A percentile compares a stretch with the other conserved stretches of the same genome.
Evolutionary conservation across 257 asterid species (phyloP).

Genomic region (Nicotiana benthamiana): DNA sequence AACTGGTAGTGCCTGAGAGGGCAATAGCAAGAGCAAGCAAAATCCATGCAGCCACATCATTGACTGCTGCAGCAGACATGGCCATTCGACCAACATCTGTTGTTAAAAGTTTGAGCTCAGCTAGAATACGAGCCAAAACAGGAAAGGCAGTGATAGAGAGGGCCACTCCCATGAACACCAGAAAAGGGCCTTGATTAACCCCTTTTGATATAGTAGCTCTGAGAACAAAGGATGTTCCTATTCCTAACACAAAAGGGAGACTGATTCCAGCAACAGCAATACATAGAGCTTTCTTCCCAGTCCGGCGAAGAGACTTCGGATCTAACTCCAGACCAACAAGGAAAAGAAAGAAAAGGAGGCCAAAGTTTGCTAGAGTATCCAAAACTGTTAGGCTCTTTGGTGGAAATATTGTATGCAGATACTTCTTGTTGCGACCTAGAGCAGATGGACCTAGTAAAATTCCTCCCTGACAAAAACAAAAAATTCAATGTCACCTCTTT

Average conservation of each 20-base stretch:
- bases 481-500: background rate
- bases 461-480: conserved; percentile 40
- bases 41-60: conserved; percentile 71
- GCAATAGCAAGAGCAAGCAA: conserved; percentile 64
- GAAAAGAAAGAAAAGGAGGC: conserved; percentile 52
- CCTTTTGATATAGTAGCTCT: conserved; percentile 42
- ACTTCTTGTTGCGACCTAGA: conserved; percentile 44
- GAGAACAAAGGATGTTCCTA: conserved; percentile 51
- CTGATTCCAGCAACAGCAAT: conserved; percentile 57
- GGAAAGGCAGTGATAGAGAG: conserved; percentile 65
- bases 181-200: conserved; percentile 45
- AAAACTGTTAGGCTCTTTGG: conserved; percentile 46
- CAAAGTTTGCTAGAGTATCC: conserved; percentile 59
- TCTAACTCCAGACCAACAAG: conserved; percentile 59
- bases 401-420: conserved; percentile 45
- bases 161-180: conserved; percentile 64
- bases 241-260: conserved; percentile 49
- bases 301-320: conserved; percentile 38
- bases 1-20: conserved; percentile 37
- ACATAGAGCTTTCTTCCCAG: conserved; percentile 52
- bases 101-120: conserved; percentile 59
- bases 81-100: conserved; percentile 60
- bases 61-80: conserved; percentile 75
- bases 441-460: conserved; percentile 61
- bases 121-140: conserved; percentile 63